Base-by-base conservation (phyloP, 208 protist species). In the Wallacemonas sp. region DNA sequence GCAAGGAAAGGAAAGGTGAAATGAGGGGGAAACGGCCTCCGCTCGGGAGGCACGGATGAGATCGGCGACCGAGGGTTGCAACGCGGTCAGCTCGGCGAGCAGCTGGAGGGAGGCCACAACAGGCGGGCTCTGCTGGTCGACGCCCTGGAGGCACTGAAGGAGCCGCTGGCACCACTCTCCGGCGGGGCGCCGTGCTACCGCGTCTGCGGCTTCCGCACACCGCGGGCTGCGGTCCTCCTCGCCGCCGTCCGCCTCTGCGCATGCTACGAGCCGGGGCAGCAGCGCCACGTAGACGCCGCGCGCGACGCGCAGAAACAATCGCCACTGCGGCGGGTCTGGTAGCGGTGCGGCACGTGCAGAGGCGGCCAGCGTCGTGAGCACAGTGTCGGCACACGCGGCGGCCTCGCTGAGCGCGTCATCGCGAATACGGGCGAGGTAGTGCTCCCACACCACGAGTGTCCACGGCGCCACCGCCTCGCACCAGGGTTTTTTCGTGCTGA, bases 121-220 rank as follows among this genome's bases (percentile, higher is more conserved):
- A 25, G 31, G 39, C 3, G 31, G 10, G 22, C 52, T 2, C 32
- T 3, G 25, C 7, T 23, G 11, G 22, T 25, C 44, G 16, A 18
- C 48, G 26, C 31, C 7, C 20, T 41, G 52, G 31, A 59, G 31
- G 20, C 26, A 25, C 18, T 59, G 52, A 23, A 59, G 26, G 16
- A 59, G 31, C 5, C 31, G 52, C 28, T 59, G 52, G 22, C 52
- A 59, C n/a, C 52, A 59, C 20, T 59, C 52, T 12, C 52, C 52
- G 7, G 52, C 52, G 8, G 49, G 49, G n/a, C 49, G 26, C 20
- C 49, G 49, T 14, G 36, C 10, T 41, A 14, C 10, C 14, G 36
- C 36, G 36, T 41, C 36, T 41, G 10, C 36, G 14, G 10, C 7
- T 41, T 7, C 36, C 14, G 7, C 36, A 41, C 36, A 41, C 14